A percentile compares a stretch with the other conserved stretches of the same genome.
Evolutionary conservation across 129 eudicot species (phyloP).

Genomic region (Pittosporum tobira): DNA sequence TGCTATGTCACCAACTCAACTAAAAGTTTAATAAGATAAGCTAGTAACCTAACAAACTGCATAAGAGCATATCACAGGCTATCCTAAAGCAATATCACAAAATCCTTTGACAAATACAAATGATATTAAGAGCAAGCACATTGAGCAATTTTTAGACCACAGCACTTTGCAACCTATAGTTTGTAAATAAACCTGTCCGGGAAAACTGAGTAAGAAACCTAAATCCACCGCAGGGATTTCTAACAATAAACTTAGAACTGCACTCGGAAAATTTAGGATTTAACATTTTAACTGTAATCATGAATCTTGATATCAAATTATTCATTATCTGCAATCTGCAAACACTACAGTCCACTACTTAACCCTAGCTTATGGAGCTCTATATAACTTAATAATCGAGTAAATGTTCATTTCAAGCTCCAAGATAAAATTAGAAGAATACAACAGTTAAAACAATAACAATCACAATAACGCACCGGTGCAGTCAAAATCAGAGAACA

Average conservation of each 20-base stretch:
- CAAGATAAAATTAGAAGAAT: neutral
- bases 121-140: neutral
- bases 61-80: no score
- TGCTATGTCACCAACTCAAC: no score
- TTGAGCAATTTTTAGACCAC: neutral
- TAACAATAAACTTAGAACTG: no score
- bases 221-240: no score
- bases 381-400: neutral
- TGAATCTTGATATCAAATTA: neutral
- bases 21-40: no score
- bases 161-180: neutral
- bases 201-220: no score
- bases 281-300: neutral
- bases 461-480: conserved; percentile 25
- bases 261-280: neutral
- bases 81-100: neutral
- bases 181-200: no score
- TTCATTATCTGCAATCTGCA: neutral
- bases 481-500: conserved; percentile 9
- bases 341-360: neutral
- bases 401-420: conserved; percentile 9
- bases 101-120: no score
- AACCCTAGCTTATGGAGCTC: neutral
- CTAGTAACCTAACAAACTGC: no score
- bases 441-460: conserved; percentile 1